Base-by-base conservation (phyloP, 2,329 filamentous ascomycete genomes). In the Exophiala sideris region DNA sequence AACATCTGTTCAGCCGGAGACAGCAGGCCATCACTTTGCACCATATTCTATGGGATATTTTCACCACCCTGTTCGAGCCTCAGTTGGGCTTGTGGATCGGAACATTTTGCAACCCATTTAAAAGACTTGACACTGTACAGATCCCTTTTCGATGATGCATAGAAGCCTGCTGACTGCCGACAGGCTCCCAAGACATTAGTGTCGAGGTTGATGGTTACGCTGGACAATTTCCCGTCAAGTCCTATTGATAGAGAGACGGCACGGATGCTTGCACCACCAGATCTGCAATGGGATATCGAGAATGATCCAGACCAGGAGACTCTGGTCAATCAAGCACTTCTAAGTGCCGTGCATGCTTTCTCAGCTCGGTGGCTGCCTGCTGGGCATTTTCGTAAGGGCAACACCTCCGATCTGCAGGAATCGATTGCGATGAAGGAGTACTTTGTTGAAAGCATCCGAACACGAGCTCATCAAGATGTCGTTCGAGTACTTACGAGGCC, bases 61-160 rank as follows among this genome's bases (percentile, higher is more conserved):
- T 54, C 32, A 54, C 52, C 14, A 45, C 34, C 32, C 45, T 54
- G 24, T 49, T 41, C 36, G 51, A 54, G 45, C 51, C 51, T 12
- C 51, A 49, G 14, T 11, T 54, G 14, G 51, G 51, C 9, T 29
- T 54, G 16, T 54, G 51, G 51, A 54, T 54, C 3, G 51, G 51
- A 18, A 44, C 11, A n/a, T 11, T 35, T 18, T 54, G 51, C 29
- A 49, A 49, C 21, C 51, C 51, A 11, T 48, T 54, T 45, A 48
- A 54, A 34, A 12, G 14, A 8, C 6, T 49, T 16, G 38, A 47
- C 12, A 54, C 51, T 14, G 51, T 54, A 42, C 14, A 35, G 11
- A 3, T 49, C 14, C 16, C 9, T 20, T 44, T 18, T 18, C 16
- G 16, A 18, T 18, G 16, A 18, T 18, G 16, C 16, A 18, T 18